Conservation (phyloP, 805 yeast species). For the Pichia occidentalis region DNA sequence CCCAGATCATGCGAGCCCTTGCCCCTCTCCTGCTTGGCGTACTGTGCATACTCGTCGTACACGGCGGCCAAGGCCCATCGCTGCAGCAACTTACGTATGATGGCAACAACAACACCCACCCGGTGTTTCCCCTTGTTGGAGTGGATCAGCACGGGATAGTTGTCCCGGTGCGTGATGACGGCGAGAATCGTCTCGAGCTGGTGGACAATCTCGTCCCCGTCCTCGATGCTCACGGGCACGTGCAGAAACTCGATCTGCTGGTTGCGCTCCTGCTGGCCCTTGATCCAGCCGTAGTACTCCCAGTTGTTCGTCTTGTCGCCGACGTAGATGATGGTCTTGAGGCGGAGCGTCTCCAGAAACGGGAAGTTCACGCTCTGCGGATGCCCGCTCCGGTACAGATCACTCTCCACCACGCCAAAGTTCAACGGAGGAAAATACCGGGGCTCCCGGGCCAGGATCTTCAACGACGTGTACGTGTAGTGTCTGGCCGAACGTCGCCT, state of each 20-base stretch:
- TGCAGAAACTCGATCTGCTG: constrained; percentile 42
- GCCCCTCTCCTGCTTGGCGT: constrained; percentile 81
- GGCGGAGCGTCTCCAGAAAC: constrained; percentile 61
- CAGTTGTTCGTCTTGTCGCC: constrained; percentile 67
- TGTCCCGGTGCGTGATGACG: constrained; percentile 52
- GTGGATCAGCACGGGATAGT: constrained; percentile 84
- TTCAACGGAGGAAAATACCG: constrained; percentile 82
- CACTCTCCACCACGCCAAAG: constrained; percentile 82
- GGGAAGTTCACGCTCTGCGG: constrained; percentile 83
- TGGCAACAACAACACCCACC: constrained; percentile 89
- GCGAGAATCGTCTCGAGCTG: constrained; percentile 47
- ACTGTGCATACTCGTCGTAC: constrained; percentile 88
- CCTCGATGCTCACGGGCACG: constrained; percentile 36
- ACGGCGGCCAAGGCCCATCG: constrained; percentile 93
- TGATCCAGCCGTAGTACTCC: constrained; percentile 68
- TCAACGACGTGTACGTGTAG: constrained; percentile 28
- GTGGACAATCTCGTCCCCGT: constrained; percentile 39
- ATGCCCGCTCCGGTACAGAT: constrained; percentile 86
- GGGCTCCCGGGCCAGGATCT: constrained; percentile 27
- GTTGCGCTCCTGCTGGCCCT: constrained; percentile 17
- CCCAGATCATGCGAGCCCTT: too few relatives aligned
- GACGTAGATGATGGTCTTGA: constrained; percentile 74
- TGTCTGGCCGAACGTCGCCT: constrained; percentile 1
- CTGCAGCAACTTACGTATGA: constrained; percentile 76
- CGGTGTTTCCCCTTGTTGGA: constrained; percentile 97